These are phyloP conservation scores for Mycena galericulata DNA, from an alignment of 768 basidiomycete genomes.

Conservation along the genomic window DNA sequence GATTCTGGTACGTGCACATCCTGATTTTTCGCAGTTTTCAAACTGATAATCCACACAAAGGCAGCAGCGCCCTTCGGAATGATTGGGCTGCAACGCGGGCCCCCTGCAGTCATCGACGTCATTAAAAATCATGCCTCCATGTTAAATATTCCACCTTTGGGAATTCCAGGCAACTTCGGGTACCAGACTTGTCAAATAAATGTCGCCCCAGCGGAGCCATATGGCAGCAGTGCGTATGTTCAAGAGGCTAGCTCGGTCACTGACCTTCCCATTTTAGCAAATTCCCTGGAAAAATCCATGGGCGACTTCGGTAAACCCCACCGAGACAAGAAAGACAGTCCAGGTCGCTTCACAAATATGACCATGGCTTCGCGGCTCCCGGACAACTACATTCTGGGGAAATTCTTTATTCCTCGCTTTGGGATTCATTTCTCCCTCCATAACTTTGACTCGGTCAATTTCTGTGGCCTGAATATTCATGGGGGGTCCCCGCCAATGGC, in stretches of 20 bases:
- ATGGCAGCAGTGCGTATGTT: not conserved
- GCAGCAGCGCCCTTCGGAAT: not conserved
- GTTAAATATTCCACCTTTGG: constrained; percentile 14
- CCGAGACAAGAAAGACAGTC: constrained; percentile 1
- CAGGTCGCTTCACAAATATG: constrained; percentile 10
- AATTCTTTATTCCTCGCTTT: constrained; percentile 2
- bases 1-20: not conserved
- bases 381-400: not conserved
- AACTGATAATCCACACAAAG: not conserved
- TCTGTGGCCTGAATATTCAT: constrained; percentile 9
- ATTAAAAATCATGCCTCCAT: not conserved
- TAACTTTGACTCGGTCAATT: constrained; percentile 15
- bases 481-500: constrained; percentile 8
- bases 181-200: constrained; percentile 6
- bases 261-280: not conserved
- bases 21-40: not conserved
- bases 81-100: not conserved
- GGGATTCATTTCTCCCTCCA: constrained; percentile 6
- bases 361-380: not conserved
- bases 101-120: not conserved
- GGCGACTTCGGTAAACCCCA: not conserved
- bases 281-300: not conserved
- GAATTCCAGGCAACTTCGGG: not conserved
- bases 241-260: not conserved
- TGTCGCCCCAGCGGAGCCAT: not conserved